phyloP scores from a whole-genome alignment of 495 filamentous ascomycete species.

The Hypoxylon crocopeplum region DNA sequence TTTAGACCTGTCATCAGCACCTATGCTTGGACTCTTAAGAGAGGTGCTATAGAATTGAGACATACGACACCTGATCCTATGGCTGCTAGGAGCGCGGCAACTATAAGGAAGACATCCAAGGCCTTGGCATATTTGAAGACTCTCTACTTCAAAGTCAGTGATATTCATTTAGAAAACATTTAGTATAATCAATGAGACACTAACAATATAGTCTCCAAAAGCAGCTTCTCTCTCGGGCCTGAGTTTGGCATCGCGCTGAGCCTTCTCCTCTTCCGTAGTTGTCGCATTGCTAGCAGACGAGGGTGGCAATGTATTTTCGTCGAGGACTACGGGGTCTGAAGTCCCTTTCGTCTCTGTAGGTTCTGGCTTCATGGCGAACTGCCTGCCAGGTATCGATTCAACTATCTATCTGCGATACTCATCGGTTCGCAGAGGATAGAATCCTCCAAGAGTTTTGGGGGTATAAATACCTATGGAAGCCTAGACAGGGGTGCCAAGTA shows the following conservation, averaged over 20 bases:
- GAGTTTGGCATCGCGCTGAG: conserved; percentile 36
- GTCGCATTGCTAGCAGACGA: conserved; percentile 3
- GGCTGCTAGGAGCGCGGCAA: conserved; percentile 38
- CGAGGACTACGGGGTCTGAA: conserved; percentile 3
- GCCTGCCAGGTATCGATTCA: conserved; percentile 1
- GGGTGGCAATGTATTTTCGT: conserved; percentile 19
- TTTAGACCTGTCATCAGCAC: conserved; percentile 3
- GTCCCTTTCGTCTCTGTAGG: conserved; percentile 19
- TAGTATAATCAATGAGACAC: background rate
- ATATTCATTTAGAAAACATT: background rate
- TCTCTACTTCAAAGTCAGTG: conserved; percentile 35
- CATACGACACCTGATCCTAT: conserved; percentile 40
- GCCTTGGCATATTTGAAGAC: conserved; percentile 53
- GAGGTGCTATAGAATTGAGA: background rate
- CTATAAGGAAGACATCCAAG: conserved; percentile 50
- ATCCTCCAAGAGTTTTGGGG: too few relatives aligned
- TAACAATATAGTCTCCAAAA: conserved; percentile 49
- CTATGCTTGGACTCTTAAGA: background rate
- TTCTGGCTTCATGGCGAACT: conserved; percentile 17
- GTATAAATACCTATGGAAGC: background rate
- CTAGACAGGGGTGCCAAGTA: conserved; percentile 7
- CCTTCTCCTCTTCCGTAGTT: conserved; percentile 32
- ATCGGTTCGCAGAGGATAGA: conserved; percentile 1
- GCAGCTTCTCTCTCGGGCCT: conserved; percentile 52
- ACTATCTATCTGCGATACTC: background rate